Evolutionary conservation across 1,284 basidiomycete species (phyloP).

Genomic region (Malassezia vespertilionis): DNA sequence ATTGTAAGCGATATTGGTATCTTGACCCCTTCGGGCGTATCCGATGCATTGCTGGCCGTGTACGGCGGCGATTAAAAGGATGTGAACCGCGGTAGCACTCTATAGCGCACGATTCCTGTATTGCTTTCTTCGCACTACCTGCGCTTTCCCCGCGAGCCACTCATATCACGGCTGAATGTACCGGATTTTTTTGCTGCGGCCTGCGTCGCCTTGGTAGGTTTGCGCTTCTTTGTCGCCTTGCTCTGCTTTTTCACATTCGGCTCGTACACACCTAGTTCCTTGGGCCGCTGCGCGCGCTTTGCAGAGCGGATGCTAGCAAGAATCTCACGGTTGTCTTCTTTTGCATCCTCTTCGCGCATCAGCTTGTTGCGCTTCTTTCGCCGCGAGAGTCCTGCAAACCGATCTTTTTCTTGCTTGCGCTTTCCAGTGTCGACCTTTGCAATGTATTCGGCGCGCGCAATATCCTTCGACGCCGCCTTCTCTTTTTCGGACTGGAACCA

Average conservation of each 20-base stretch:
- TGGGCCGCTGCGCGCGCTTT: constrained; percentile 34
- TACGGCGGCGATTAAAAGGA: constrained; percentile 52
- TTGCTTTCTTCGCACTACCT: neutral
- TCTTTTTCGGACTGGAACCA: constrained; percentile 93
- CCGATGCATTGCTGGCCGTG: constrained; percentile 79
- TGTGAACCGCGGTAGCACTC: neutral
- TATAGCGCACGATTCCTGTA: neutral
- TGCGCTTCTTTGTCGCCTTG: constrained; percentile 18
- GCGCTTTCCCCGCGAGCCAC: constrained; percentile 7
- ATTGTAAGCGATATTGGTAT: constrained; percentile 86
- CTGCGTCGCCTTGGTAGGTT: constrained; percentile 9
- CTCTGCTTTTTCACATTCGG: constrained; percentile 10
- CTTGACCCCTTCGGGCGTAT: constrained; percentile 78
- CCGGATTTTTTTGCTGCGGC: constrained; percentile 8
- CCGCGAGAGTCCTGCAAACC: constrained; percentile 36
- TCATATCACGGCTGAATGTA: constrained; percentile 22
- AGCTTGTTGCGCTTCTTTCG: constrained; percentile 31
- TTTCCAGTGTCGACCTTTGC: constrained; percentile 26
- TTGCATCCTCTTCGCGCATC: constrained; percentile 35
- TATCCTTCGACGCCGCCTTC: constrained; percentile 60
- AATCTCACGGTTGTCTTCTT: constrained; percentile 20
- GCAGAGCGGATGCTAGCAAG: constrained; percentile 34
- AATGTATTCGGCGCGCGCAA: constrained; percentile 26
- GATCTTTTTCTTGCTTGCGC: constrained; percentile 19
- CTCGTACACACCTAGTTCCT: constrained; percentile 28